Evolutionary conservation across 768 basidiomycete species (phyloP), one percentile per base, ranked within the genome.

Genomic region (Phanerochaete carnosa): DNA sequence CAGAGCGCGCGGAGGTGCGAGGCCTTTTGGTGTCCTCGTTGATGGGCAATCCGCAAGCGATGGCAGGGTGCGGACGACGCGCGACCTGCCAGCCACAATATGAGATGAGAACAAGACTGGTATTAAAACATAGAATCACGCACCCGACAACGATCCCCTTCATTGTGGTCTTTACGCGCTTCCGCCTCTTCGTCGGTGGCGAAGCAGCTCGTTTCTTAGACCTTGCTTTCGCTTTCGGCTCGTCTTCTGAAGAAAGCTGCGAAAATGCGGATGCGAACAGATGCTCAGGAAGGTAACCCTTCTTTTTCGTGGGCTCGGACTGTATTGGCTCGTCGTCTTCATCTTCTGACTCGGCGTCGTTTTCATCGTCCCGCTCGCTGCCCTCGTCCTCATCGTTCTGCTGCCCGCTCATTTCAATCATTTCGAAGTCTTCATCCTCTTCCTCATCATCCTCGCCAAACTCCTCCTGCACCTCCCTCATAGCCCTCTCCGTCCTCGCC

Each of bases 261-360:
- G 80, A 74, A 63, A 87, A 83, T 0, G 86, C 87, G 60, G 84
- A 76, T 0, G 74, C 65, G 69, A 89, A 90, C 22, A 89, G 74
- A 62, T 86, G 82, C 65, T 89, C 88, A 1, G 86, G 85, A 29
- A 89, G 84, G 70, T 88, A 83, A 50, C 82, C 74, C 55, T 77
- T 63, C 37, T 46, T 39, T 63, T 67, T 25, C 61, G 66, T 11
- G 2, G 61, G 50, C 8, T 33, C n/a, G 29, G 58, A 60, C 22
- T 23, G 43, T 9, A 32, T 12, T 43, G n/a, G n/a, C 0, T 64
- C 67, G 52, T n/a, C 57, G 68, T 15, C 66, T 64, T 60, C 51
- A 0, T 46, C 52, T n/a, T n/a, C n/a, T n/a, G n/a, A n/a, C n/a
- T n/a, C n/a, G n/a, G n/a, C n/a, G n/a, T n/a, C n/a, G n/a, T n/a